phyloP scores from a whole-genome alignment of 2,329 filamentous ascomycete genomes.

The Sclerotiophoma versabilis region DNA sequence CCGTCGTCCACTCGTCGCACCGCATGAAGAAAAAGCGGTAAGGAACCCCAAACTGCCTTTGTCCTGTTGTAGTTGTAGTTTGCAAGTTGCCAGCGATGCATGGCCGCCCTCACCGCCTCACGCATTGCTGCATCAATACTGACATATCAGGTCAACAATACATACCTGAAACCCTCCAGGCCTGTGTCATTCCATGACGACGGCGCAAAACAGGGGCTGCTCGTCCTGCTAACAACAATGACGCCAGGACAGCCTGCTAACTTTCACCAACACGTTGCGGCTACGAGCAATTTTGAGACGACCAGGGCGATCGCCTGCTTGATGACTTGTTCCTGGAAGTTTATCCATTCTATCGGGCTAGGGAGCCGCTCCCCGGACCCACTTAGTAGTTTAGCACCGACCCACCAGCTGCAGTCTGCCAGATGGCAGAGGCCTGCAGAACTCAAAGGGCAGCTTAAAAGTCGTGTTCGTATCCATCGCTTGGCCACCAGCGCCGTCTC shows the following conservation, averaged over 20 bases:
- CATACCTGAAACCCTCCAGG: slow-evolving; percentile 19
- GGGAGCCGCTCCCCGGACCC: slow-evolving; percentile 49
- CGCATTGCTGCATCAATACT: slow-evolving; percentile 21
- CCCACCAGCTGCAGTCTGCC: slow-evolving; percentile 30
- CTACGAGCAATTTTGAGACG: slow-evolving; percentile 39
- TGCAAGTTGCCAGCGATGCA: slow-evolving; percentile 30
- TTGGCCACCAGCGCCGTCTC: not conserved
- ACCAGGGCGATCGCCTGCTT: slow-evolving; percentile 39
- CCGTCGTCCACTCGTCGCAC: slow-evolving; percentile 28
- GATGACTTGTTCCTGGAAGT: slow-evolving; percentile 45
- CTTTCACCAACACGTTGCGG: slow-evolving; percentile 30
- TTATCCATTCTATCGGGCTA: slow-evolving; percentile 43
- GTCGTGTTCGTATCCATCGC: not conserved
- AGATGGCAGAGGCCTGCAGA: slow-evolving; percentile 12
- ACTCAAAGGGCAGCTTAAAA: not conserved
- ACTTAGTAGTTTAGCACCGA: slow-evolving; percentile 27
- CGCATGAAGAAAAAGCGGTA: slow-evolving; percentile 46
- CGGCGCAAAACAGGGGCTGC: slow-evolving; percentile 33
- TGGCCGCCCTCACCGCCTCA: slow-evolving; percentile 38
- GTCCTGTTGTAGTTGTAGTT: slow-evolving; percentile 42
- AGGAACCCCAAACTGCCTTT: slow-evolving; percentile 28
- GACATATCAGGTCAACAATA: slow-evolving; percentile 27
- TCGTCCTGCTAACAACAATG: slow-evolving; percentile 24
- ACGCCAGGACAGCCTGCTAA: slow-evolving; percentile 30
- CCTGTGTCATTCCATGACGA: slow-evolving; percentile 36